Evolutionary conservation across 2,329 filamentous ascomycete genomes (phyloP).

Genomic region (Neopestalotiopsis sp.): DNA sequence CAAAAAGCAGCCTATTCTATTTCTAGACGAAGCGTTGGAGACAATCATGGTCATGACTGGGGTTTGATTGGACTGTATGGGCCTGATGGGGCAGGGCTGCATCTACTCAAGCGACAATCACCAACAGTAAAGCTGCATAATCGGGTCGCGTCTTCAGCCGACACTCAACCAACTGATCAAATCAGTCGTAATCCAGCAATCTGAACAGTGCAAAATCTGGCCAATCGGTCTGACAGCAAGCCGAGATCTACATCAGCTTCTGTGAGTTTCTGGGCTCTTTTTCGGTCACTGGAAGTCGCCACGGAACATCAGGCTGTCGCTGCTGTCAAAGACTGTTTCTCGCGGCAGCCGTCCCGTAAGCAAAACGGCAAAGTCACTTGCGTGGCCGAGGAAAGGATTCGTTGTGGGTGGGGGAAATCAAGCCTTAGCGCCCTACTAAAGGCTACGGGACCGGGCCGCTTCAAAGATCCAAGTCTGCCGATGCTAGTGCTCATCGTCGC

Average conservation of each 20-base stretch:
- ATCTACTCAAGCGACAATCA: background rate
- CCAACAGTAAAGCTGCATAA: background rate
- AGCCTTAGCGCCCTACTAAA: background rate
- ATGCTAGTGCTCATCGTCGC: no score
- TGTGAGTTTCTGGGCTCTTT: no score
- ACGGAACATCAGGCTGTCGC: no score
- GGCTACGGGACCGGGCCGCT: background rate
- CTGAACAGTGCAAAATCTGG: background rate
- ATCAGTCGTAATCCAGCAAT: background rate
- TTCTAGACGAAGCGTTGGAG: background rate
- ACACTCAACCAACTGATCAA: background rate
- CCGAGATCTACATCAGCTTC: no score
- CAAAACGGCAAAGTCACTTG: no score
- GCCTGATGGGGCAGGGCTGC: background rate
- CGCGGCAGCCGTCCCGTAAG: no score
- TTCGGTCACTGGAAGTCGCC: no score
- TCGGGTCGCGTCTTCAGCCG: background rate
- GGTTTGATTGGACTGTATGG: background rate
- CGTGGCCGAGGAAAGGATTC: no score
- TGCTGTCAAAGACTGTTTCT: background rate
- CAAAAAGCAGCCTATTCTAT: background rate
- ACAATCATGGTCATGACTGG: background rate
- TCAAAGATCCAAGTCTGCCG: background rate
- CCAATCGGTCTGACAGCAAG: background rate
- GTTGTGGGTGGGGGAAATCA: no score